Percentiles rank a stretch among this genome's conserved stretches.
Evolutionary conservation across 768 basidiomycete species (phyloP).

Genomic region (Mrakia frigida): DNA sequence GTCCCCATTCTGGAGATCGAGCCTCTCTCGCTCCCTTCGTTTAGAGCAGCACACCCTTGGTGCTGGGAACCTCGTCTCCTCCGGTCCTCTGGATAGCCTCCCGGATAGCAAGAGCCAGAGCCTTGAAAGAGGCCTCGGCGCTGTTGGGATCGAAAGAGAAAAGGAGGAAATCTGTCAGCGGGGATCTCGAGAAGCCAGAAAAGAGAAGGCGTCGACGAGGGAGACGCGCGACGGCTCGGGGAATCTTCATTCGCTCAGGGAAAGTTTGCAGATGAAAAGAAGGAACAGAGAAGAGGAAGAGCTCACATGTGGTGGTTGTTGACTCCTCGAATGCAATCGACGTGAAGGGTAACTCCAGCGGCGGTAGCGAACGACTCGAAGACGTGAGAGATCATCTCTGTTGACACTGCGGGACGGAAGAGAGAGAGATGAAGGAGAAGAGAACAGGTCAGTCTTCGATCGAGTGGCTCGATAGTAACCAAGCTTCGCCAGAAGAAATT

Average conservation of each 20-base stretch:
- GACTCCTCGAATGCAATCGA: slow-evolving; percentile 88
- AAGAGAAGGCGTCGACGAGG: neutral
- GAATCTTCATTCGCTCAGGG: too few species aligned
- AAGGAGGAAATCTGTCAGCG: too few species aligned
- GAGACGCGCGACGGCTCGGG: too few species aligned
- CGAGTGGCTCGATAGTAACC: too few species aligned
- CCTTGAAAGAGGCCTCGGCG: slow-evolving; percentile 97
- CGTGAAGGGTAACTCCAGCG: slow-evolving; percentile 85
- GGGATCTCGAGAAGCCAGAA: too few species aligned
- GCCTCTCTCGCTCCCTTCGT: neutral
- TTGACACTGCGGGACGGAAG: slow-evolving; percentile 45
- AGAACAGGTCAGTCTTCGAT: too few species aligned
- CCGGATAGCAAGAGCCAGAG: slow-evolving; percentile 86
- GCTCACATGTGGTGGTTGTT: slow-evolving; percentile 95
- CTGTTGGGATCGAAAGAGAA: slow-evolving; percentile 47
- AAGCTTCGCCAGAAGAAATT: neutral
- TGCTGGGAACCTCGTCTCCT: slow-evolving; percentile 85
- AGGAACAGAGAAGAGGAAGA: neutral
- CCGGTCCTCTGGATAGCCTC: slow-evolving; percentile 91
- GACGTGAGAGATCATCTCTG: slow-evolving; percentile 97
- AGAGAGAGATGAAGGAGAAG: neutral
- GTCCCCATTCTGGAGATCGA: too few species aligned
- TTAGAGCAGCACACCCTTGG: slow-evolving; percentile 75
- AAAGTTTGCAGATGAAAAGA: neutral
- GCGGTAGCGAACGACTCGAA: slow-evolving; percentile 98